phyloP scores from a whole-genome alignment of 345 rosid species.

The Cardamine resedifolia region DNA sequence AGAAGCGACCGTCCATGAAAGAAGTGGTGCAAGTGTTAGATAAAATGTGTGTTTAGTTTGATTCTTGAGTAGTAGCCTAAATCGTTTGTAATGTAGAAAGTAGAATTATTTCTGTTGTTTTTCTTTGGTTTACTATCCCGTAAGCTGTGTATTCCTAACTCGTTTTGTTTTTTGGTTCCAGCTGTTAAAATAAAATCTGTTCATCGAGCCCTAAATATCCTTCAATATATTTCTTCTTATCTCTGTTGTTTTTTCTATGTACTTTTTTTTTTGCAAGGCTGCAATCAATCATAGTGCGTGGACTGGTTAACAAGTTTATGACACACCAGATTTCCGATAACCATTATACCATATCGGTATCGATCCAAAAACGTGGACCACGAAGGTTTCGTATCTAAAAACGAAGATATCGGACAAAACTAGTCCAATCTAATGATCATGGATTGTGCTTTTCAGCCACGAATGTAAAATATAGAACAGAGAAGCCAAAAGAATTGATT shows the following conservation, averaged over 20 bases:
- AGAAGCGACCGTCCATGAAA: slow-evolving; percentile 85
- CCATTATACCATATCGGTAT: neutral
- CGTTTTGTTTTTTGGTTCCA: neutral
- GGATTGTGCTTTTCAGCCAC: neutral
- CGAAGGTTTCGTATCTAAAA: neutral
- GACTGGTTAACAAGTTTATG: neutral
- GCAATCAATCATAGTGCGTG: neutral
- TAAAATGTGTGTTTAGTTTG: slow-evolving; percentile 39
- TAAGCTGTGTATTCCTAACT: slow-evolving; percentile 8
- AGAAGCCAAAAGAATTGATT: no score
- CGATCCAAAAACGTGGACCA: neutral
- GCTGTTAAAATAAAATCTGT: neutral
- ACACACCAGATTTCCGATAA: neutral
- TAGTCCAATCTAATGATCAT: neutral
- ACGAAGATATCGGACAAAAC: neutral
- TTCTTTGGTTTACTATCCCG: neutral
- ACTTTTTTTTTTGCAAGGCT: neutral
- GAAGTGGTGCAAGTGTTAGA: slow-evolving; percentile 71
- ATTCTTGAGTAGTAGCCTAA: slow-evolving; percentile 1
- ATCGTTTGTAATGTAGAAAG: neutral
- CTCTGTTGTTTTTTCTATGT: neutral
- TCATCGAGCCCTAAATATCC: neutral
- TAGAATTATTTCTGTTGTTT: slow-evolving; percentile 9
- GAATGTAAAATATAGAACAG: no score
- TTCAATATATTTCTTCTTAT: no score